Evolutionary conservation across 345 rosid species (phyloP), one percentile per base, ranked within the genome.

Genomic region (Heritiera fomes): DNA sequence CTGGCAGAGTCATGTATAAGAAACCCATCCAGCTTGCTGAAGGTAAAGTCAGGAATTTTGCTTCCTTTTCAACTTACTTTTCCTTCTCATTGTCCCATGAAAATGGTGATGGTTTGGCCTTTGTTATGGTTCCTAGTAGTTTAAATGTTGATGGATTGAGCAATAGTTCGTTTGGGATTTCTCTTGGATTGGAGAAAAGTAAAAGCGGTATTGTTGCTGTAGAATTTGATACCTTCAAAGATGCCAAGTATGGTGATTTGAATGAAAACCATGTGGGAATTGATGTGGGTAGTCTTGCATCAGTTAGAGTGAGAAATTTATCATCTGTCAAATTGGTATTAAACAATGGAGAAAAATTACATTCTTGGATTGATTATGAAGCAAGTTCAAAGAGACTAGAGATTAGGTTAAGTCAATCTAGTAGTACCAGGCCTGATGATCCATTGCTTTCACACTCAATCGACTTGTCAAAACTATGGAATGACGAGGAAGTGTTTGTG

Each of bases 291-390:
- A 88, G 91, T 79, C 83, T 81, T 78, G 87, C 76, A 12, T 85
- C 93, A 1, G 85, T 78, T 38, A 87, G 75, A 81, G 82, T 66
- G 11, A 71, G 83, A 43, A 92, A 88, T 75, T 68, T 86, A 79
- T 88, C 89, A 32, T 77, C 87, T 17, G 71, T 23, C 32, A 72
- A 87, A 67, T 30, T 82, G 79, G 65, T 76, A 12, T 81, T 85
- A 79, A 88, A 84, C 70, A 72, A 80, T 68, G 90, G 91, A n/a
- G 75, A 78, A 65, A 87, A 83, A 80, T 56, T 91, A 83, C 88
- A 82, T 72, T 84, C 89, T 80, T 91, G 90, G 94, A 83, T 95
- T 70, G 92, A 92, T 78, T 95, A 92, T 78, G 83, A 79, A 59
- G 92, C 92, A 0, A 62, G 89, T 64, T 87, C 92, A 3, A 85